Evolutionary conservation across 306 rosid species (phyloP).

Genomic region (Vachellia collinsii): DNA sequence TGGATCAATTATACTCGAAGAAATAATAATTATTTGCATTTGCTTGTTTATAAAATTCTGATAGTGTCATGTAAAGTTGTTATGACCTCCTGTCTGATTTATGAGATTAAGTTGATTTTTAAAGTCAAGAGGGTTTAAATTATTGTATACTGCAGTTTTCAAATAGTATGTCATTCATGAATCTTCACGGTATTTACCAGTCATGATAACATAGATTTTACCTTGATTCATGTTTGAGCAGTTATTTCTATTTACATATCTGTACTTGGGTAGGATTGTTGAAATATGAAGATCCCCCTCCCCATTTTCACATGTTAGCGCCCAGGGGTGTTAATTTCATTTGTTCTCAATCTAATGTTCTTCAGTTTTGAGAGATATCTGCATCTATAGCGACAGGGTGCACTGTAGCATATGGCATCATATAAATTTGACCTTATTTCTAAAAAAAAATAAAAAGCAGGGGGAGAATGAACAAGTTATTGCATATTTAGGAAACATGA

Average conservation of each 20-base stretch:
- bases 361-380: slow-evolving; percentile 28
- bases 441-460: background rate
- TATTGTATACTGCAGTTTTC: slow-evolving; percentile 9
- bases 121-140: slow-evolving; percentile 27
- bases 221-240: slow-evolving; percentile 18
- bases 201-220: slow-evolving; percentile 13
- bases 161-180: slow-evolving; percentile 13
- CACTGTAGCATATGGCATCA: slow-evolving; percentile 3
- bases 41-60: background rate
- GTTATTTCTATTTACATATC: slow-evolving; percentile 36
- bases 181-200: slow-evolving; percentile 22
- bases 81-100: slow-evolving; percentile 23
- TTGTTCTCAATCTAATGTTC: slow-evolving; percentile 25
- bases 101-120: slow-evolving; percentile 23
- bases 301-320: slow-evolving; percentile 2
- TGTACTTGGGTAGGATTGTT: slow-evolving; percentile 28
- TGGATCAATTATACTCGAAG: background rate
- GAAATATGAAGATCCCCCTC: background rate
- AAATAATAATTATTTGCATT: slow-evolving; percentile 10
- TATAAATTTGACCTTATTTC: background rate
- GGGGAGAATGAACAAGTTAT: background rate
- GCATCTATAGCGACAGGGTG: slow-evolving; percentile 26
- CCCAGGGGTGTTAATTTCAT: slow-evolving; percentile 5
- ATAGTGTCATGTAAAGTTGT: slow-evolving; percentile 15
- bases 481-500: background rate